Base-by-base conservation (phyloP, 352 stramenopile genomes). In the Phytophthora sansomeana region DNA sequence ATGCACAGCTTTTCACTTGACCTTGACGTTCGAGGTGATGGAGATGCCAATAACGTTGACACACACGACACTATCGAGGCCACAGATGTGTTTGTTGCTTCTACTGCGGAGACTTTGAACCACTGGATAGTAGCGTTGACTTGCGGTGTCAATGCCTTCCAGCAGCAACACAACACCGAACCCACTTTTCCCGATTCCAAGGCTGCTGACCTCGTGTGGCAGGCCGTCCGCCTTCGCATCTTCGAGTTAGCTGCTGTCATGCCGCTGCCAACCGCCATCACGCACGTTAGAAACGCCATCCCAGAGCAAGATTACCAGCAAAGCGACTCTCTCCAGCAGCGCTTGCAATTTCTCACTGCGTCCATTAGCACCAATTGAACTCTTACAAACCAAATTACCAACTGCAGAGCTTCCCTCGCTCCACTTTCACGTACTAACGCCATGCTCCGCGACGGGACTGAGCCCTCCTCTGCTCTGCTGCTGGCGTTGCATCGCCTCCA, bases 61-160 rank as follows among this genome's bases (percentile, higher is more conserved):
- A 17, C 1, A 13, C 2, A 7, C 9, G 28, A 39, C 11, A 32
- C 17, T 6, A n/a, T 42, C 32, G 26, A 39, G 17, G 21, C 33
- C n/a, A 17, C 19, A 11, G 53, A 55, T 13, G 41, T 57, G 4
- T 64, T 63, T 24, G 21, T 52, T 10, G 58, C 67, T 14, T 3
- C 48, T 11, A 57, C 9, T 42, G 19, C 55, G 8, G n/a, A 56
- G 6, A 19, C 54, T 3, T 52, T 83, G 5, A 66, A 35, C n/a
- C 46, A 63, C 14, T 87, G 78, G 78, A 41, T 85, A 5, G 30
- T 83, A 41, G 53, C 64, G 13, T 46, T 87, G 19, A 81, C 72
- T 3, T 83, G 64, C 14, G 77, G 75, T 2, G 58, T 58, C 11
- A 79, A 77, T 14, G 75, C 78, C 0, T 83, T 85, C 26, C 67